Conservation (phyloP, 1,139 yeast species). For the Protomyces inouyei region DNA sequence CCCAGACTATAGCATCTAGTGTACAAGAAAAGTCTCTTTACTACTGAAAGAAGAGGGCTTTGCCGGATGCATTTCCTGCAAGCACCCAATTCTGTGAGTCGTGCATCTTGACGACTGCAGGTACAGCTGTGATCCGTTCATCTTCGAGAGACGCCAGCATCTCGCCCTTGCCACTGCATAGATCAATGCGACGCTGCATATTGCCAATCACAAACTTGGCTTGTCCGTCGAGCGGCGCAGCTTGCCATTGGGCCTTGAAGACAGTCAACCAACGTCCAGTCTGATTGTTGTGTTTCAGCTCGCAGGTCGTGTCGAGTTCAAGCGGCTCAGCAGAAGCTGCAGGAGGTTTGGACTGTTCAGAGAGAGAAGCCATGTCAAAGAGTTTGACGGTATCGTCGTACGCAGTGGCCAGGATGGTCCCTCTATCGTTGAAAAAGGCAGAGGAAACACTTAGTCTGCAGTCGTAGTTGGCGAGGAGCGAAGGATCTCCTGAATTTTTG, state of each 20-base stretch:
- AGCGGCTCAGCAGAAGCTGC: not conserved
- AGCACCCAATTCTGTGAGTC: constrained; percentile 83
- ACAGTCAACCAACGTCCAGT: constrained; percentile 96
- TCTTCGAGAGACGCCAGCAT: constrained; percentile 70
- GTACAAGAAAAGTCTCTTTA: not conserved
- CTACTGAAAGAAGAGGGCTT: constrained; percentile 36
- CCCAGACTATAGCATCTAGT: constrained; percentile 6
- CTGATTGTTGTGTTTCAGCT: constrained; percentile 82
- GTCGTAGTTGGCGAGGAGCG: constrained; percentile 30
- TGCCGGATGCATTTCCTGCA: constrained; percentile 96
- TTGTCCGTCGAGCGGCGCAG: constrained; percentile 59
- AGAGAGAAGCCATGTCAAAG: constrained; percentile 49
- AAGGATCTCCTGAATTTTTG: constrained; percentile 45
- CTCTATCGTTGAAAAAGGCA: constrained; percentile 76
- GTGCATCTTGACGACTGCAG: constrained; percentile 80
- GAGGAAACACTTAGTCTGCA: constrained; percentile 68
- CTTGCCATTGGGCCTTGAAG: constrained; percentile 79
- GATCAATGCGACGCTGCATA: constrained; percentile 81
- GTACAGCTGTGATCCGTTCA: constrained; percentile 71
- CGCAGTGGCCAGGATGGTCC: constrained; percentile 82
- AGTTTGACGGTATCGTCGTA: constrained; percentile 76
- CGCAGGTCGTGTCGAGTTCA: constrained; percentile 51
- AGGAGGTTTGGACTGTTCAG: constrained; percentile 34
- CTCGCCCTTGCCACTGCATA: constrained; percentile 69
- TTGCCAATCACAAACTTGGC: constrained; percentile 87